Evolutionary conservation across 208 protist species (phyloP).

Genomic region (Wallacemonas sp.): DNA sequence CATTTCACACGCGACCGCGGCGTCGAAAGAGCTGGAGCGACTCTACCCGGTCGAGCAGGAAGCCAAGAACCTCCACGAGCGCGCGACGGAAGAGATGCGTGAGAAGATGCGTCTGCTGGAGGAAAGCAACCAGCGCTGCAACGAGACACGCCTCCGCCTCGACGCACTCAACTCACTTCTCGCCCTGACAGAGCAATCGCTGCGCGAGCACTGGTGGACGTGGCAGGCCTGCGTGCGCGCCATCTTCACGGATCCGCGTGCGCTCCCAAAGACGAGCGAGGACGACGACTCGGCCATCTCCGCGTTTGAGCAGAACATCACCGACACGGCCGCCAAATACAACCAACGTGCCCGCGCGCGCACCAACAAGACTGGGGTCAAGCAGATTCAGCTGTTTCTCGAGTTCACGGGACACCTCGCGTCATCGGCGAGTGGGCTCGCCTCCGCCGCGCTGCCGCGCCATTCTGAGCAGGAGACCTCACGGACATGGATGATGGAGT

Average conservation of each 20-base stretch:
- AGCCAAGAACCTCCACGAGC: constrained; percentile 64
- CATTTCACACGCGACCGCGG: constrained; percentile 35
- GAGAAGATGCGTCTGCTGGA: constrained; percentile 70
- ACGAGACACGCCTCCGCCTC: constrained; percentile 47
- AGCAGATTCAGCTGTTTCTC: constrained; percentile 59
- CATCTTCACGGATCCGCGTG: constrained; percentile 68
- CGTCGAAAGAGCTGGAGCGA: constrained; percentile 68
- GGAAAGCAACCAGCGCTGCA: constrained; percentile 34
- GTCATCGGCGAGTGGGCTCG: background rate
- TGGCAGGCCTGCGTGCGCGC: constrained; percentile 57
- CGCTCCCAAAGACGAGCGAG: constrained; percentile 30
- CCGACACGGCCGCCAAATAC: constrained; percentile 69
- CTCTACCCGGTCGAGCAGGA: constrained; percentile 66
- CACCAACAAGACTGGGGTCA: constrained; percentile 50
- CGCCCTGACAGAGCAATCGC: constrained; percentile 50
- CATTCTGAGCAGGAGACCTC: background rate
- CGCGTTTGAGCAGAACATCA: constrained; percentile 74
- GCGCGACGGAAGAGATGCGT: constrained; percentile 61
- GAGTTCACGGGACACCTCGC: constrained; percentile 28
- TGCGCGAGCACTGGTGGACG: constrained; percentile 64
- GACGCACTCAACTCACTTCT: constrained; percentile 54
- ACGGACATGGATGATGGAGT: background rate
- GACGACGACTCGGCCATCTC: constrained; percentile 26
- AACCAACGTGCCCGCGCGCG: constrained; percentile 53
- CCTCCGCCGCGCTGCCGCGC: background rate